Conservation (phyloP, 148 eudicot genomes). For the Rhododendron ferrugineum region DNA sequence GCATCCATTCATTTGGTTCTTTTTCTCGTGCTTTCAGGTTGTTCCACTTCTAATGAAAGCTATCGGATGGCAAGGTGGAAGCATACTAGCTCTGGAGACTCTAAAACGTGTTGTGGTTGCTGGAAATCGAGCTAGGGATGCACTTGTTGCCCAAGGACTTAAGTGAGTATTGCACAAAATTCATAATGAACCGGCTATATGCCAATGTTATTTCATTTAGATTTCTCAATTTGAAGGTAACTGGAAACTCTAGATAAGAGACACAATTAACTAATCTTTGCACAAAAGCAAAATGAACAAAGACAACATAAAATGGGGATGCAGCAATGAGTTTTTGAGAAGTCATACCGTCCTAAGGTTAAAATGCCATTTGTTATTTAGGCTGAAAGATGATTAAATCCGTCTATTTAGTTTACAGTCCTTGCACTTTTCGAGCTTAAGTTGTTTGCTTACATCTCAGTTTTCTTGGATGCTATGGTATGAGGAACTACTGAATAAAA, state of each 20-base stretch:
- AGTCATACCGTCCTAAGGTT: not conserved
- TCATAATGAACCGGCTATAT: not conserved
- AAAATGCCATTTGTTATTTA: not conserved
- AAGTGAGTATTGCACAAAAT: slow-evolving; percentile 48
- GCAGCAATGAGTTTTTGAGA: not conserved
- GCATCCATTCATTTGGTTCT: not conserved
- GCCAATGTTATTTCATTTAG: not conserved
- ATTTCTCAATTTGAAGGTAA: no score
- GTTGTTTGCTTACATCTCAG: not conserved
- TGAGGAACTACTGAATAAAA: not conserved
- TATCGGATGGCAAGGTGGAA: slow-evolving; percentile 99
- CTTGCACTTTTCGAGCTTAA: not conserved
- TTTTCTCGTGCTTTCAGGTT: slow-evolving; percentile 47
- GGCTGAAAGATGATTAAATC: not conserved
- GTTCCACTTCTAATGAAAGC: slow-evolving; percentile 99
- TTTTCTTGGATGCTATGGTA: not conserved
- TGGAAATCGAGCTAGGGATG: slow-evolving; percentile 98
- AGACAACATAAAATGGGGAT: no score
- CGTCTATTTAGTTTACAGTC: not conserved
- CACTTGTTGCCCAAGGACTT: slow-evolving; percentile 97
- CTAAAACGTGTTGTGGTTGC: slow-evolving; percentile 96
- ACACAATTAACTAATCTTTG: no score
- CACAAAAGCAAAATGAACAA: no score
- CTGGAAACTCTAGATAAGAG: no score
- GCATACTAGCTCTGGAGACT: slow-evolving; percentile 95